Base-by-base conservation (phyloP, 2,329 filamentous ascomycete species). In the Trichophyton mentagrophytes region DNA sequence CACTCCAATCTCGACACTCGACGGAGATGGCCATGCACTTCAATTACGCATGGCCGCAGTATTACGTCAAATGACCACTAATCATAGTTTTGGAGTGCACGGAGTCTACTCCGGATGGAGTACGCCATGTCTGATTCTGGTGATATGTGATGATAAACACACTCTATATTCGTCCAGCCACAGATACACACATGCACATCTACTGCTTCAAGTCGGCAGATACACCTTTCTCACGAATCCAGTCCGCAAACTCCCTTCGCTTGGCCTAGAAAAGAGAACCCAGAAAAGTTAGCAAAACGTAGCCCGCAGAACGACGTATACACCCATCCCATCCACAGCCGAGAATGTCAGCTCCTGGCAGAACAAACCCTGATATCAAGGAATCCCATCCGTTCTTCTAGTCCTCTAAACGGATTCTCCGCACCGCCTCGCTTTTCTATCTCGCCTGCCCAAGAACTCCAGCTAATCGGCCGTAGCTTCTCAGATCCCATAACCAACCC, bases 331-430 rank as follows among this genome's bases (percentile, higher is more conserved):
- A 13, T 38, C 33, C 33, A 13, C 33, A 38, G 9, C 11, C 9
- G 11, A 38, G 11, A 38, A 9, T 3, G 9, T 13, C 33, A 38
- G 11, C 8, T 38, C 33, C 33, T 3, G 38, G 4, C n/a, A 42
- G 36, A 62, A 72, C 75, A 81, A 72, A 85, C 87, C 73, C 90
- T 85, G 64, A 97, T 89, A 76, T 99, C 89, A 76, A 90, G 82
- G 69, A 97, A 99, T 1, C 89, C 86, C 55, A 85, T 84, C 66
- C 93, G 79, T 62, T 88, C 86, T 75, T 97, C 92, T 63, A 96
- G 73, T 53, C 83, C 79, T 57, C 78, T 80, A 72, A 91, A 97
- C 4, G 91, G 90, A 70, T 95, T 96, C 15, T 87, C 87, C 11
- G 82, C 76, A 64, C 80, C 87, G 63, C 76, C 79, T 44, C 85